Conservation (phyloP, 1,139 yeast genomes). For the Zygosaccharomyces pseudobailii region DNA sequence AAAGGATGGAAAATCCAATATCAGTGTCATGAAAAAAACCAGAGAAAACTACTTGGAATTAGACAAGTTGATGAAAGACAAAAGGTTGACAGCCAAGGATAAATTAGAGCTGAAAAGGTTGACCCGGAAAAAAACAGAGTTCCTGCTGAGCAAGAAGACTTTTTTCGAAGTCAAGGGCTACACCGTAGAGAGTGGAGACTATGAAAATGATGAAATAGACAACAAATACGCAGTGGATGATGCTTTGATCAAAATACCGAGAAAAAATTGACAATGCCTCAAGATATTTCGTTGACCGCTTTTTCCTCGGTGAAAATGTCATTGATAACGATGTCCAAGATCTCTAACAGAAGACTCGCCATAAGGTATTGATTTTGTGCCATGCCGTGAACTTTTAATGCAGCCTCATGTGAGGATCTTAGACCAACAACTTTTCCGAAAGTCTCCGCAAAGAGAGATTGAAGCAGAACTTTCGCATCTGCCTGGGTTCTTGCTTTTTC, state of each 20-base stretch:
- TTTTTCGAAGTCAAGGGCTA: slow-evolving; percentile 22
- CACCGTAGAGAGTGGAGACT: slow-evolving; percentile 1
- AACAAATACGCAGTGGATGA: slow-evolving; percentile 10
- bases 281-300: not conserved
- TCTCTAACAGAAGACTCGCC: slow-evolving; percentile 54
- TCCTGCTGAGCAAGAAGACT: slow-evolving; percentile 21
- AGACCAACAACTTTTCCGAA: slow-evolving; percentile 74
- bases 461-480: slow-evolving; percentile 57
- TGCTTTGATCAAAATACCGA: slow-evolving; percentile 14
- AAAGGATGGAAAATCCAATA: slow-evolving; percentile 7
- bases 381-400: slow-evolving; percentile 55
- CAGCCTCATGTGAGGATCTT: slow-evolving; percentile 59
- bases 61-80: slow-evolving; percentile 19
- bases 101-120: slow-evolving; percentile 15
- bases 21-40: slow-evolving; percentile 9
- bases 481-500: slow-evolving; percentile 41
- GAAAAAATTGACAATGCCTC: slow-evolving; percentile 1
- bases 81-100: slow-evolving; percentile 18
- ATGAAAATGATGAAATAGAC: slow-evolving; percentile 4
- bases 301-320: slow-evolving; percentile 11
- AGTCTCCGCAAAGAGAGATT: slow-evolving; percentile 55
- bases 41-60: slow-evolving; percentile 17
- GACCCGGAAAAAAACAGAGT: slow-evolving; percentile 16
- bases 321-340: slow-evolving; percentile 44
- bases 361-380: slow-evolving; percentile 71